phyloP scores from a whole-genome alignment of 2,329 filamentous ascomycete species.

The Biscogniauxia mediterranea region DNA sequence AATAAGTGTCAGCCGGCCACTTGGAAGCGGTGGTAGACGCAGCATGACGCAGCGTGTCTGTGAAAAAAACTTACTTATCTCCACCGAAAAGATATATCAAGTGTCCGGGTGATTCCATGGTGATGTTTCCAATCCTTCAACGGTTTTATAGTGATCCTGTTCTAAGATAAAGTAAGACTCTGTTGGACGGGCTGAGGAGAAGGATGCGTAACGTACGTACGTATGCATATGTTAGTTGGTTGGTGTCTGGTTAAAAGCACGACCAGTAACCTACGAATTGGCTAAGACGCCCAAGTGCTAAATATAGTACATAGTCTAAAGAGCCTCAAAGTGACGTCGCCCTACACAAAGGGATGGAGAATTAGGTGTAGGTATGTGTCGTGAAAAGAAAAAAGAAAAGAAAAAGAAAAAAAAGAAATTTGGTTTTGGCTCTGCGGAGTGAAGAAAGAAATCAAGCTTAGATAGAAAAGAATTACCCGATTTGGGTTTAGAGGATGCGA shows the following conservation, averaged over 20 bases:
- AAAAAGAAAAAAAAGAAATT: too few species aligned
- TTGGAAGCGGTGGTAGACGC: neutral
- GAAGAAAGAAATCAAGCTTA: neutral
- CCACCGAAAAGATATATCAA: slow-evolving; percentile 39
- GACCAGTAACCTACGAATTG: neutral
- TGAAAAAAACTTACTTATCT: slow-evolving; percentile 32
- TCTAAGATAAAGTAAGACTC: neutral
- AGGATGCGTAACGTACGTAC: too few species aligned
- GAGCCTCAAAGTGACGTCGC: neutral
- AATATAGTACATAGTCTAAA: neutral
- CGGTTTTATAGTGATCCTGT: neutral
- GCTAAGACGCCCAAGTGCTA: neutral
- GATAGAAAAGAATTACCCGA: neutral
- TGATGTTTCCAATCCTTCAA: neutral
- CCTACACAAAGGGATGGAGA: too few species aligned
- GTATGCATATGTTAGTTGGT: neutral
- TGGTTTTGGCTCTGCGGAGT: too few species aligned
- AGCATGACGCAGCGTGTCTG: neutral
- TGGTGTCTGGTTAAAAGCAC: neutral
- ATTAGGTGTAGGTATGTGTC: too few species aligned
- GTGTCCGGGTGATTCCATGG: slow-evolving; percentile 8
- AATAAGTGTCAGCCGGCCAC: slow-evolving; percentile 2
- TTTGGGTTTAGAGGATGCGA: neutral
- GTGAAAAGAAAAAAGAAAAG: too few species aligned
- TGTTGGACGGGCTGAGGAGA: neutral